Conservation (phyloP, 768 basidiomycete genomes). For the Basidioascus undulatus region DNA sequence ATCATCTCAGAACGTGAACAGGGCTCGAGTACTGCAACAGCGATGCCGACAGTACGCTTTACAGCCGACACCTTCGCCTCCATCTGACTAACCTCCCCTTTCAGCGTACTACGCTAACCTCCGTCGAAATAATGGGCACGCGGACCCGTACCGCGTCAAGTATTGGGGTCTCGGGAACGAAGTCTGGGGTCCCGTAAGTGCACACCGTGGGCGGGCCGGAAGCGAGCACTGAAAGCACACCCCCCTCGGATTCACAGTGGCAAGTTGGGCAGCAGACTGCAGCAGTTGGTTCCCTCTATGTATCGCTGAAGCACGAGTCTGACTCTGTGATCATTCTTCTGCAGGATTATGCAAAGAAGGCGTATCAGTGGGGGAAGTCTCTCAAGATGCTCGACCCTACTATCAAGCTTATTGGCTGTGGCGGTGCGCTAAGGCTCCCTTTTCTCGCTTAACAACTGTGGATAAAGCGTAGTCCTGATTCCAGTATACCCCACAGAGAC, state of each 20-base stretch:
- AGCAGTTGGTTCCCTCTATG: not conserved
- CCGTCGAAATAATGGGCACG: conserved; percentile 31
- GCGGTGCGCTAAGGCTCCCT: conserved; percentile 15
- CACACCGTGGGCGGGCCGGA: no score
- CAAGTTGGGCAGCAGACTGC: not conserved
- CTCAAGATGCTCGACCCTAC: conserved; percentile 31
- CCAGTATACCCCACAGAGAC: no score
- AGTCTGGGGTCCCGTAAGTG: conserved; percentile 30
- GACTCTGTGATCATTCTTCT: not conserved
- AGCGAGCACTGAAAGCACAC: no score
- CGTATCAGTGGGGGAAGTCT: conserved; percentile 38
- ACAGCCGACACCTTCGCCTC: no score
- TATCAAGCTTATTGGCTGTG: conserved; percentile 33
- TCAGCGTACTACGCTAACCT: conserved; percentile 29
- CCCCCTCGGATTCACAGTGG: no score
- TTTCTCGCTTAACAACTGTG: not conserved
- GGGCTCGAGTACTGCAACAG: conserved; percentile 39
- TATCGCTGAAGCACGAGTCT: not conserved
- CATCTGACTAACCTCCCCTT: no score
- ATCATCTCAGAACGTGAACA: not conserved
- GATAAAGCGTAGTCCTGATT: not conserved
- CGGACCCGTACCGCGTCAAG: conserved; percentile 31
- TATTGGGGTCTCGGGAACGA: conserved; percentile 29
- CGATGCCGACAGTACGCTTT: conserved; percentile 18
- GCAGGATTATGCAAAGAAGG: conserved; percentile 30